A percentile compares a stretch with the other conserved stretches of the same genome.
phyloP scores from a whole-genome alignment of 257 asterid genomes.

The Coffea eugenioides region DNA sequence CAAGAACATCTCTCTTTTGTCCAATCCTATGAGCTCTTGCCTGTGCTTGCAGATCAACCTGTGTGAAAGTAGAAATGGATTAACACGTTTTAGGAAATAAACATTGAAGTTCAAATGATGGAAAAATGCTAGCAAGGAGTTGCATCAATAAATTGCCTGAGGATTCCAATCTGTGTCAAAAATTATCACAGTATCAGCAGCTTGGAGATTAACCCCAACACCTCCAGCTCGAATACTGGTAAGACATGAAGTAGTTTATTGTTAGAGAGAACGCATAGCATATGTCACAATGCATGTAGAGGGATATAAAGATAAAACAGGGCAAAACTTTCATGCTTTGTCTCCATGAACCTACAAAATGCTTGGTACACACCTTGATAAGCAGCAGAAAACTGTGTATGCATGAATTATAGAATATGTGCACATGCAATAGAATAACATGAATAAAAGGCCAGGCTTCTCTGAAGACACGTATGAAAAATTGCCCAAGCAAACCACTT shows the following conservation, averaged over 20 bases:
- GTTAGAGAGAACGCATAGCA: not conserved
- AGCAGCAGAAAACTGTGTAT: not conserved
- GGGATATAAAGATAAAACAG: not conserved
- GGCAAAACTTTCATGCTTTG: not conserved
- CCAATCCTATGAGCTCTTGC: conserved; percentile 99
- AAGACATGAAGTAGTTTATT: conserved; percentile 27
- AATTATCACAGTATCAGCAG: conserved; percentile 98
- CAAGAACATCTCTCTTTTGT: conserved; percentile 97
- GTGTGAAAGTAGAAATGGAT: conserved; percentile 26
- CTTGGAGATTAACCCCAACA: conserved; percentile 99
- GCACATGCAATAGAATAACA: not conserved
- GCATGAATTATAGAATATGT: not conserved
- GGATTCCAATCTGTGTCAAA: conserved; percentile 99
- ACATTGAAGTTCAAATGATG: conserved; percentile 7
- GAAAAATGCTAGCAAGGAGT: conserved; percentile 13
- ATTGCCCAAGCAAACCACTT: not conserved
- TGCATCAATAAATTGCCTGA: conserved; percentile 52
- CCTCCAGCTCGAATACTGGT: conserved; percentile 99
- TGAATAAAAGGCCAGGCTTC: not conserved
- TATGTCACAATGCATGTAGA: not conserved
- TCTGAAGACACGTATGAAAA: not conserved
- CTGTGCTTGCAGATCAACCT: conserved; percentile 99
- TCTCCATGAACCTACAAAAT: not conserved
- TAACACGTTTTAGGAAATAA: not conserved
- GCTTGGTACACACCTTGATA: not conserved